Evolutionary conservation across 2,329 filamentous ascomycete genomes (phyloP), one percentile per base, ranked within the genome.

Genomic region (Epichloe coenophiala): DNA sequence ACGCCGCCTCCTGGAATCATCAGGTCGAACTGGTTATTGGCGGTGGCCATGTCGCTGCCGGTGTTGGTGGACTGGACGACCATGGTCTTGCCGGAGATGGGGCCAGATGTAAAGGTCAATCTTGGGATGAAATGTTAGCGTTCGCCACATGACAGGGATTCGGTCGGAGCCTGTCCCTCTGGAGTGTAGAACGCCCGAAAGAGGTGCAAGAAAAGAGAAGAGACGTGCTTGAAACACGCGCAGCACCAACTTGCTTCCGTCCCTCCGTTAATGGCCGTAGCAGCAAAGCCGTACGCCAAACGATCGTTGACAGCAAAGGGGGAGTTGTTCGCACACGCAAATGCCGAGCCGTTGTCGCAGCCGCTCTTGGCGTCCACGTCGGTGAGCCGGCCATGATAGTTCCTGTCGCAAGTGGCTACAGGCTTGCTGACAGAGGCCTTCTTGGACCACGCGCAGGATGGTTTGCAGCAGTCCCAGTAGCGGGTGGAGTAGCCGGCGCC

Each of bases 391-490:
- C 27, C 27, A 31, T 72, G 71, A 67, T 82, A 75, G 56, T 72
- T 66, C 55, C 68, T 71, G 59, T 75, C 67, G 64, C 80, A 83
- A 37, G 75, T 75, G 17, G 66, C 64, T 37, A 80, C 74, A 13
- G 78, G 74, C 9, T 57, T 49, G 52, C 65, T 67, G 62, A 80
- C 71, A 40, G 69, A 54, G 13, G 75, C 77, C 63, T 84, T 84
- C 49, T 65, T 71, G 12, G 70, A 61, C 81, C 81, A 79, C 3
- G 72, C 71, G 62, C 81, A 86, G 19, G 78, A 82, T 23, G 81
- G 76, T 70, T 87, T 86, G 69, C 82, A 86, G 70, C 83, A 86
- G 63, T 86, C 82, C 75, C 77, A 77, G 62, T 76, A 77, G 53
- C 74, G 60, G 35, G 56, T 60, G 27, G 59, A 61, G 21, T 55